Evolutionary conservation across 2,329 filamentous ascomycete genomes (phyloP).

Genomic region (Dactylonectria macrodidyma): DNA sequence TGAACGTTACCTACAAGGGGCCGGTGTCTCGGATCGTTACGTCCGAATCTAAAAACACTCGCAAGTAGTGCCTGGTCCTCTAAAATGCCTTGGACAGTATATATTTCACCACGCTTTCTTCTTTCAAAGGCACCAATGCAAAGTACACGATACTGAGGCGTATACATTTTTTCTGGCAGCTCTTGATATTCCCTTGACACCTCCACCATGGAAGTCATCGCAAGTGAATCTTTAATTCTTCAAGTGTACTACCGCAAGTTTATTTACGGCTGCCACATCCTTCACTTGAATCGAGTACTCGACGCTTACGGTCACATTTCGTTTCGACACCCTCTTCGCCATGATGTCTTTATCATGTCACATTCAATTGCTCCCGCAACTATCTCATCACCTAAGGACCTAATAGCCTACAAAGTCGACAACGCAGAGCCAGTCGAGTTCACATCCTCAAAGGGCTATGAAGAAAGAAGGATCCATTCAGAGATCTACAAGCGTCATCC

Average conservation of each 20-base stretch:
- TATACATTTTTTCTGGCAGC: background rate
- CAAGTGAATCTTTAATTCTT: background rate
- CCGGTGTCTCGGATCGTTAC: background rate
- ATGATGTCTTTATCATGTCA: slow-evolving; percentile 4
- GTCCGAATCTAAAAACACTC: background rate
- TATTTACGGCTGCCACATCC: background rate
- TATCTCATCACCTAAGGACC: background rate
- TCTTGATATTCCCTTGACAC: background rate
- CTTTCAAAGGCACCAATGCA: background rate
- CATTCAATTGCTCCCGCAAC: background rate
- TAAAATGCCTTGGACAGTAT: background rate
- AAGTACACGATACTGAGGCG: background rate
- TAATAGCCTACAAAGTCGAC: slow-evolving; percentile 1
- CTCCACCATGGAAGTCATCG: background rate
- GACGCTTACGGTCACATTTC: slow-evolving; percentile 9
- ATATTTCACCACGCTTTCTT: background rate
- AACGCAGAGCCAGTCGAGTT: background rate
- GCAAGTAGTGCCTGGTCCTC: background rate
- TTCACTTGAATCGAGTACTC: background rate
- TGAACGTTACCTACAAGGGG: background rate
- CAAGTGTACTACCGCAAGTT: background rate
- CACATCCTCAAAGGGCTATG: background rate
- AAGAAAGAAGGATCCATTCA: background rate
- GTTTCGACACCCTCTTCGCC: background rate
- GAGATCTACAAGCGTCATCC: slow-evolving; percentile 8